Evolutionary conservation across 495 filamentous ascomycete genomes (phyloP), one percentile per base, ranked within the genome.

Genomic region (Hamigera avellanea): DNA sequence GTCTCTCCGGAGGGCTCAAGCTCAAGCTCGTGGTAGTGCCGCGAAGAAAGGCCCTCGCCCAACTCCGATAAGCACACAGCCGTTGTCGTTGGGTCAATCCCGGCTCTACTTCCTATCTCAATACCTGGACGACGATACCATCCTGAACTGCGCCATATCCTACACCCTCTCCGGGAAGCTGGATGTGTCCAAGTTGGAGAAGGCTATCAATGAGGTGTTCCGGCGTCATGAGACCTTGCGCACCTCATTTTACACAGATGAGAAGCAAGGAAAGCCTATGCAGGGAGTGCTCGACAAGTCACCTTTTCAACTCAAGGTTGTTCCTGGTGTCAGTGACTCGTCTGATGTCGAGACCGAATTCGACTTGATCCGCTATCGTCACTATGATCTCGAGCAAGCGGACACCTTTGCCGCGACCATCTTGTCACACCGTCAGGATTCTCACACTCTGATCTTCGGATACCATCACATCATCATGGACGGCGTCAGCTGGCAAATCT

Each of bases 391-490:
- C 13, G 36, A 46, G n/a, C 14, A 38, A 16, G 42, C 33, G 40
- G 33, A 23, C 29, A 1, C 36, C 31, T 12, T 6, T 25, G 28
- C 8, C 36, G 14, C 29, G 19, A 40, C 36, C 28, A 9, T 46
- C n/a, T 2, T 49, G 12, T 39, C 39, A 8, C 27, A 37, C 2
- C 10, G 12, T 2, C 14, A 19, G 14, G 30, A 23, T 13, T 26
- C 26, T 2, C 37, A 42, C 25, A 42, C 21, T 9, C 34, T 43
- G 3, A 14, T 43, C 16, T 36, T 56, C 19, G 30, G 26, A 8
- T 54, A 41, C 26, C 53, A 57, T 21, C 64, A 67, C 32, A 64
- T 67, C 32, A 25, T 43, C 25, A 56, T 64, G 35, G 64, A 67
- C 35, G 58, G 55, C 0, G 31, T 53, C n/a, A 52, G 53, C 37